phyloP scores from a whole-genome alignment of 352 stramenopile species.

The Thraustotheca clavata region DNA sequence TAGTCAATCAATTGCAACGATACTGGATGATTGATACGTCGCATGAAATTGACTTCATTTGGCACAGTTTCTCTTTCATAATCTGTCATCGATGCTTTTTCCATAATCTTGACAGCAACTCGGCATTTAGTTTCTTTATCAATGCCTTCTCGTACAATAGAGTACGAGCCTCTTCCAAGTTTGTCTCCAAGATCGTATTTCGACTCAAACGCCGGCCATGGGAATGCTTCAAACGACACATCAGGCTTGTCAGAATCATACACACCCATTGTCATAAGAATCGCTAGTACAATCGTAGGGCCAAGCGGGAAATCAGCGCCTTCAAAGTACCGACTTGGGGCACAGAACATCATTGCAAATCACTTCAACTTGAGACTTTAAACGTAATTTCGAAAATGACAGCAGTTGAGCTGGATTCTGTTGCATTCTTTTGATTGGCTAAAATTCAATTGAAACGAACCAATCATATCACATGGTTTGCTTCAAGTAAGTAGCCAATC shows the following conservation, averaged over 20 bases:
- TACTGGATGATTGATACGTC: neutral
- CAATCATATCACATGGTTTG: too few species aligned
- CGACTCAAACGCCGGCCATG: neutral
- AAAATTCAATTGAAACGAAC: neutral
- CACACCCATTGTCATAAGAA: slow-evolving; percentile 2
- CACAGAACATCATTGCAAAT: neutral
- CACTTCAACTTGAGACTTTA: neutral
- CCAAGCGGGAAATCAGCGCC: neutral
- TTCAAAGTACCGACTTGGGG: neutral
- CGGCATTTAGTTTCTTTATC: neutral
- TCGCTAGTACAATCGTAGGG: neutral
- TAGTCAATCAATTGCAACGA: neutral
- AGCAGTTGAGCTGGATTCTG: too few species aligned
- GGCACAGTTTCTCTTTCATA: neutral
- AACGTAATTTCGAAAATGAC: slow-evolving; percentile 1
- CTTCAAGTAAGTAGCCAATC: too few species aligned
- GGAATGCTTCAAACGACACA: neutral
- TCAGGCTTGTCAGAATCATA: neutral
- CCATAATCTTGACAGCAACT: slow-evolving; percentile 6
- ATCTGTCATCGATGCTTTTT: neutral
- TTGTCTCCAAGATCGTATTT: neutral
- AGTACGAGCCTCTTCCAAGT: neutral
- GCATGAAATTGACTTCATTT: neutral
- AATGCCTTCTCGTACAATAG: neutral
- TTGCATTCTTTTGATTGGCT: too few species aligned